phyloP scores from a whole-genome alignment of 2,329 filamentous ascomycete species.

The Scortechinia acanthostroma region DNA sequence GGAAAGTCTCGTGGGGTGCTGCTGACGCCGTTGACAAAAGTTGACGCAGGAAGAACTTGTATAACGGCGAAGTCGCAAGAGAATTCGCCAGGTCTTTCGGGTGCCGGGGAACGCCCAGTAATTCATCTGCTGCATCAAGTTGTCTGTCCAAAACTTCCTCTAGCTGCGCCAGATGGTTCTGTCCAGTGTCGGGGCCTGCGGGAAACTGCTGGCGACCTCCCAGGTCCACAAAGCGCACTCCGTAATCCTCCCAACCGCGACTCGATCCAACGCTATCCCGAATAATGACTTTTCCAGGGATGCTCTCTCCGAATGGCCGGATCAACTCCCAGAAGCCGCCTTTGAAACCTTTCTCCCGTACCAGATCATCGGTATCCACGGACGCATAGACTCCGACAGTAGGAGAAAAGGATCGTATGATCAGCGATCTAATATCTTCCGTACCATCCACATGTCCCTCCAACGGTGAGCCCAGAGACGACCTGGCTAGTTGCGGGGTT shows the following conservation, averaged over 20 bases:
- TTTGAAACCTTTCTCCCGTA: background rate
- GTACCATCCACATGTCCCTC: background rate
- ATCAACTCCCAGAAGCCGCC: constrained; percentile 1
- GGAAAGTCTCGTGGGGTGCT: constrained; percentile 58
- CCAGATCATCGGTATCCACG: background rate
- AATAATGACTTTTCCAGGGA: background rate
- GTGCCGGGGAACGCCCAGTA: background rate
- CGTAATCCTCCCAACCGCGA: background rate
- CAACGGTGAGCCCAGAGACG: background rate
- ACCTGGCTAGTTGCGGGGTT: background rate
- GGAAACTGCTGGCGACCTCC: background rate
- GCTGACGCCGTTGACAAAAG: constrained; percentile 48
- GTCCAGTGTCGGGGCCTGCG: background rate
- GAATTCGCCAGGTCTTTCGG: background rate
- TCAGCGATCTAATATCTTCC: background rate
- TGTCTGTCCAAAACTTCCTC: background rate
- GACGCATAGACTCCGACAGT: background rate
- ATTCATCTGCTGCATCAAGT: background rate
- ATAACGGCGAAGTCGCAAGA: constrained; percentile 28
- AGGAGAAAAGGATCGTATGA: background rate
- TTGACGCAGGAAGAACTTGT: constrained; percentile 50
- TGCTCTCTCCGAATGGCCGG: background rate
- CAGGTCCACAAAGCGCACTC: background rate
- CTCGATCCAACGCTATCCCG: background rate
- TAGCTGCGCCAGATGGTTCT: background rate